These are phyloP conservation scores for Coemansia sp. DNA, from an alignment of 192 early-diverging fungal species.

Conservation along the genomic window DNA sequence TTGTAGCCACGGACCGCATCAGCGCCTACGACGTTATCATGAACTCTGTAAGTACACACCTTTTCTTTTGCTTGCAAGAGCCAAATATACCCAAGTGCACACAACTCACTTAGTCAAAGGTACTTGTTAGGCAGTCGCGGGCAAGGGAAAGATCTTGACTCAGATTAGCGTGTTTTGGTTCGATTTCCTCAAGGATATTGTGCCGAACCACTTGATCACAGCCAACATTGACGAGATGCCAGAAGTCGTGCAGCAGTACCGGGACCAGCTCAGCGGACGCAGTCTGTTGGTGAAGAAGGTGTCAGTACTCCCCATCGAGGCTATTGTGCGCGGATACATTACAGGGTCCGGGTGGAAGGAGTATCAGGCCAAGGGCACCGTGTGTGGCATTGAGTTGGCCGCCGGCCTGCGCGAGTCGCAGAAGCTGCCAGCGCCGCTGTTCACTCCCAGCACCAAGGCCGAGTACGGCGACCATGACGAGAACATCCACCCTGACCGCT, in stretches of 20 bases:
- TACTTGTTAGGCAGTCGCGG: constrained; percentile 62
- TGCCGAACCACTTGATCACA: constrained; percentile 97
- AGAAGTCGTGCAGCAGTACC: constrained; percentile 80
- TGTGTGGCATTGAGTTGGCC: constrained; percentile 90
- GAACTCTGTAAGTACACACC: constrained; percentile 74
- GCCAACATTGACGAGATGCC: constrained; percentile 94
- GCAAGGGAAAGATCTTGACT: constrained; percentile 97
- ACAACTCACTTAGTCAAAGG: background rate
- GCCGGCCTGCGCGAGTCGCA: constrained; percentile 79
- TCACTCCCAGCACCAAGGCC: constrained; percentile 98
- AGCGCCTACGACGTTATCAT: constrained; percentile 98
- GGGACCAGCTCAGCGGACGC: constrained; percentile 82
- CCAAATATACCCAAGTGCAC: background rate
- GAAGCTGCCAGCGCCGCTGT: constrained; percentile 78
- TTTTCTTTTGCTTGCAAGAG: background rate
- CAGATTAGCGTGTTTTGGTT: constrained; percentile 98
- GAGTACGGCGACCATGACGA: constrained; percentile 98
- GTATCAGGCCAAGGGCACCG: constrained; percentile 87
- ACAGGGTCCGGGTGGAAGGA: constrained; percentile 96
- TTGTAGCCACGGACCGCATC: constrained; percentile 97
- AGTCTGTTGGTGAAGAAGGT: constrained; percentile 91
- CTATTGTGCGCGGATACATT: constrained; percentile 98
- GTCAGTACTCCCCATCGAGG: constrained; percentile 91
- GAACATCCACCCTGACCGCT: constrained; percentile 94
- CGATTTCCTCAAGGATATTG: constrained; percentile 76